Evolutionary conservation across 2,329 filamentous ascomycete genomes (phyloP).

Genomic region (Aspergillus pseudotamarii): DNA sequence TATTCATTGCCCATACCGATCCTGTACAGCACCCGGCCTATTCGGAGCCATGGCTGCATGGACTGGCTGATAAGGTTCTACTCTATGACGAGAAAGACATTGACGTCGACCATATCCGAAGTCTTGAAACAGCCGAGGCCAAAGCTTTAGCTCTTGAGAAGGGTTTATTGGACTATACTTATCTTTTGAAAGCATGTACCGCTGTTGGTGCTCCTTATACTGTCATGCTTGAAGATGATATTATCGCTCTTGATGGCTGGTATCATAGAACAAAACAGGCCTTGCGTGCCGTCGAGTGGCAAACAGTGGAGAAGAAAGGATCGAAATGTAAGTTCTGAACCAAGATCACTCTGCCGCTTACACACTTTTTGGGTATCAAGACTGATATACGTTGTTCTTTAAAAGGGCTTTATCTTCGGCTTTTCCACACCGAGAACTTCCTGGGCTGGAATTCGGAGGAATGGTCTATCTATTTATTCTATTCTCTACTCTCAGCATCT

Average conservation of each 20-base stretch:
- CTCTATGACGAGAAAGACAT: slow-evolving; percentile 41
- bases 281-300: slow-evolving; percentile 35
- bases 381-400: background rate
- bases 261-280: slow-evolving; percentile 45
- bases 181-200: slow-evolving; percentile 46
- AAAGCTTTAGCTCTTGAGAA: slow-evolving; percentile 41
- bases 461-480: slow-evolving; percentile 42
- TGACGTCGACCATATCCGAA: slow-evolving; percentile 36
- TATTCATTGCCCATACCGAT: slow-evolving; percentile 50
- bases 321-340: slow-evolving; percentile 23
- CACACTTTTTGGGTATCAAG: background rate
- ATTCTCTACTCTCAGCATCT: slow-evolving; percentile 29
- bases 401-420: slow-evolving; percentile 46
- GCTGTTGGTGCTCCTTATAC: slow-evolving; percentile 43
- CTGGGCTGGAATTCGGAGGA: slow-evolving; percentile 50
- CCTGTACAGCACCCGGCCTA: slow-evolving; percentile 46
- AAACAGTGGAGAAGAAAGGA: slow-evolving; percentile 28
- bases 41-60: slow-evolving; percentile 44
- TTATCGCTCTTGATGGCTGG: slow-evolving; percentile 52
- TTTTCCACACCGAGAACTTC: slow-evolving; percentile 52
- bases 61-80: slow-evolving; percentile 45
- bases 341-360: background rate
- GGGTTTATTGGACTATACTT: slow-evolving; percentile 48
- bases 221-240: slow-evolving; percentile 52
- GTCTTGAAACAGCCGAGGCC: slow-evolving; percentile 36